These are phyloP conservation scores for Scedosporium minutisporum DNA, from an alignment of 2,329 filamentous ascomycete genomes.

Conservation along the genomic window DNA sequence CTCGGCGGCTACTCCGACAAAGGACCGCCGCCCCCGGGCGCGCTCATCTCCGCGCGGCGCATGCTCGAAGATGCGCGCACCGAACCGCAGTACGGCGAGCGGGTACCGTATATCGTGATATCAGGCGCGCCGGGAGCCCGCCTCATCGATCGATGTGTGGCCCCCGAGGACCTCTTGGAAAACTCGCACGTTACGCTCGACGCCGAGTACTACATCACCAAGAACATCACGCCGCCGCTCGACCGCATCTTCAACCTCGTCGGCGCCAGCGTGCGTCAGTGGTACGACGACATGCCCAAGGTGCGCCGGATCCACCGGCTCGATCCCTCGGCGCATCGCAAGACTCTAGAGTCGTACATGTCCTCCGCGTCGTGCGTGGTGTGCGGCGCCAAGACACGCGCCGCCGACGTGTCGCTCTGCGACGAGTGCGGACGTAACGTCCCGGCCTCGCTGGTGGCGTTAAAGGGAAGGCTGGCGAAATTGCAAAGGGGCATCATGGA, in stretches of 20 bases:
- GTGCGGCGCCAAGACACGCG: slow-evolving; percentile 50
- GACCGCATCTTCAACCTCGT: slow-evolving; percentile 96
- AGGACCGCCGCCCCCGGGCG: slow-evolving; percentile 73
- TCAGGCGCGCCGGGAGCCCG: slow-evolving; percentile 78
- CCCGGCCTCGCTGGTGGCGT: slow-evolving; percentile 51
- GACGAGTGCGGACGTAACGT: slow-evolving; percentile 40
- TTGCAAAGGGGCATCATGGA: slow-evolving; percentile 56
- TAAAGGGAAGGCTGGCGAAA: slow-evolving; percentile 51
- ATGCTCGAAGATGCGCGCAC: slow-evolving; percentile 81
- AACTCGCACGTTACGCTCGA: slow-evolving; percentile 75
- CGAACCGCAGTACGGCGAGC: slow-evolving; percentile 90
- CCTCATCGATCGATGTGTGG: slow-evolving; percentile 81
- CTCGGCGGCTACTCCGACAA: slow-evolving; percentile 74
- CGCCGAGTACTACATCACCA: slow-evolving; percentile 92
- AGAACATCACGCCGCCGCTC: slow-evolving; percentile 88
- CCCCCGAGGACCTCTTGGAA: slow-evolving; percentile 70
- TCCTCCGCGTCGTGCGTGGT: slow-evolving; percentile 68
- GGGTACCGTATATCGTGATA: slow-evolving; percentile 88
- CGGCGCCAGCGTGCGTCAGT: slow-evolving; percentile 78
- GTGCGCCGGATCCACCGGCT: slow-evolving; percentile 54
- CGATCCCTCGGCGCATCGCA: slow-evolving; percentile 16
- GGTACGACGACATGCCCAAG: slow-evolving; percentile 97
- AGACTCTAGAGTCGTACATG: slow-evolving; percentile 91
- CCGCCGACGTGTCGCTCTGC: slow-evolving; percentile 39
- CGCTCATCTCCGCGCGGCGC: slow-evolving; percentile 72